Evolutionary conservation across 345 rosid species (phyloP), one percentile per base, ranked within the genome.

Genomic region (Bruguiera sexangula): DNA sequence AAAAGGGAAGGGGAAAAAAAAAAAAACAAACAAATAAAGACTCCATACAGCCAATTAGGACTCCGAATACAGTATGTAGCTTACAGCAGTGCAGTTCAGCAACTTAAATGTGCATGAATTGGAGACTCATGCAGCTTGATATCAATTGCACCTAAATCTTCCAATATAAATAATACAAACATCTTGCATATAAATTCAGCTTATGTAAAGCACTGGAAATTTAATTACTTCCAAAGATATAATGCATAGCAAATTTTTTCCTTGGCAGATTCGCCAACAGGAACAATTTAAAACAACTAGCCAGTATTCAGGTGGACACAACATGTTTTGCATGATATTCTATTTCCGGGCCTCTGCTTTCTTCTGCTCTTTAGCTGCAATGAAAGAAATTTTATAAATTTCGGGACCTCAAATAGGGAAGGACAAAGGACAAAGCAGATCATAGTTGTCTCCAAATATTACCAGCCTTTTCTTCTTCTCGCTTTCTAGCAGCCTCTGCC

Each of bases 381-480:
- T 2, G 59, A 75, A 30, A 26, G 60, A 62, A 27, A 0, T 46
- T 57, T 26, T 53, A 32, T 77, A 46, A 29, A 37, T 57, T 62
- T 53, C 56, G 26, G 57, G 34, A 31, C 2, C 32, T 20, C 3
- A 20, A 16, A 36, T 21, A 34, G 7, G 5, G 16, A 26, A 37
- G 43, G 31, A 7, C 2, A 18, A 60, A 18, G 16, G 27, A 16
- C 36, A 21, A 57, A 67, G 22, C 29, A 61, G 24, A 16, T 31
- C 51, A 29, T 32, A 3, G 55, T 19, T 61, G 53, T 52, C 2
- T 36, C 52, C 27, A 16, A 58, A 27, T 29, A 58, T 63, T 81
- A 83, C 91, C 87, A 8, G 87, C 82, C 72, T 87, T 87, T 72
- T 85, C 91, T 74, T 87, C 87, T 31, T 83, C 91, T 70, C 91